Evolutionary conservation across 176 grass and related monocot genomes (phyloP).

Genomic region (Rhynchospora tenuis): DNA sequence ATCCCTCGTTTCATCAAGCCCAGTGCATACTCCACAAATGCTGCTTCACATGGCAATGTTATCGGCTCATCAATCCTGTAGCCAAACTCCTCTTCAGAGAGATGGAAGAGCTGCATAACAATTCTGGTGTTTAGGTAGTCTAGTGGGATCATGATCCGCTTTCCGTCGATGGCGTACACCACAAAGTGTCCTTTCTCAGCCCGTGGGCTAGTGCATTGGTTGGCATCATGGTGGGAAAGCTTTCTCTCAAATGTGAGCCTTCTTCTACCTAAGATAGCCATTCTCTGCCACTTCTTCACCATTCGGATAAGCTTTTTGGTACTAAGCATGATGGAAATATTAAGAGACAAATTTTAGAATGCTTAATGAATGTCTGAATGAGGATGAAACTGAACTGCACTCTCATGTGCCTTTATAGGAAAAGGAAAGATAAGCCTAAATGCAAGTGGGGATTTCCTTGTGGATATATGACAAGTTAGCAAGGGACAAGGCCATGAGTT

Average conservation of each 20-base stretch:
- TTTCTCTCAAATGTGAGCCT: conserved; percentile 28
- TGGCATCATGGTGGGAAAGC: not conserved
- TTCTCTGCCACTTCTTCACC: conserved; percentile 43
- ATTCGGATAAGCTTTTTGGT: conserved; percentile 18
- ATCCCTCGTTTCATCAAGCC: conserved; percentile 46
- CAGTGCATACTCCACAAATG: conserved; percentile 52
- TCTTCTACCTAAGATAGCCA: conserved; percentile 43
- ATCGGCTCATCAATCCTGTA: conserved; percentile 41
- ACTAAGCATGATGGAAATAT: conserved; percentile 22
- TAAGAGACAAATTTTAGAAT: not conserved
- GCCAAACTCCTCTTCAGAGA: conserved; percentile 54
- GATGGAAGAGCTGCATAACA: conserved; percentile 45
- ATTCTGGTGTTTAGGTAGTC: conserved; percentile 35
- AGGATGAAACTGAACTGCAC: not conserved
- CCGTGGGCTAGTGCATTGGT: conserved; percentile 23
- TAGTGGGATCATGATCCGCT: conserved; percentile 51
- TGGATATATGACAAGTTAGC: not conserved
- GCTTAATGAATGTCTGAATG: not conserved
- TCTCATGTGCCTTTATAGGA: conserved; percentile 11
- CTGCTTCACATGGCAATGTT: conserved; percentile 40
- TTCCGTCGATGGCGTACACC: conserved; percentile 33
- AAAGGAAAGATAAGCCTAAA: conserved; percentile 4
- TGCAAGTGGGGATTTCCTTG: not conserved
- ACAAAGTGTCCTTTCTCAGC: conserved; percentile 51
- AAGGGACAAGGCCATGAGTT: conserved; percentile 35